Percentiles rank a stretch among this genome's conserved stretches.
These are phyloP conservation scores for Aspergillus tamarii DNA, from an alignment of 2,329 filamentous ascomycete species.

Conservation along the genomic window DNA sequence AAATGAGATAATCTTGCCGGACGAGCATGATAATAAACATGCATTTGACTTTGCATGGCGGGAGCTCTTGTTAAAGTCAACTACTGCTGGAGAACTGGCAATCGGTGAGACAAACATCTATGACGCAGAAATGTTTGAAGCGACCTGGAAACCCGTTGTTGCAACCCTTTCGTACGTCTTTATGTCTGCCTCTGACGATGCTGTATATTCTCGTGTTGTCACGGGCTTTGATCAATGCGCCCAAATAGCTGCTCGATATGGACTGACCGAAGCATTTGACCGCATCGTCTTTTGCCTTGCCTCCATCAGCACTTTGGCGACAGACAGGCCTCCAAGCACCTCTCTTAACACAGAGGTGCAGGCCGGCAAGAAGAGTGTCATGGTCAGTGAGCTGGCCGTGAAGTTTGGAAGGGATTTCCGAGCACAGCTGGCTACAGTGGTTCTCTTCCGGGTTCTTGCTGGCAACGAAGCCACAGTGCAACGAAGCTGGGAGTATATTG, in stretches of 20 bases:
- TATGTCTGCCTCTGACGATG: slow-evolving; percentile 96
- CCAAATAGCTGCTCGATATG: slow-evolving; percentile 84
- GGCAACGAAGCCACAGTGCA: slow-evolving; percentile 78
- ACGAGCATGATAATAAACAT: slow-evolving; percentile 95
- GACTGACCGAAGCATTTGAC: slow-evolving; percentile 82
- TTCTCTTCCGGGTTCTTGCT: slow-evolving; percentile 90
- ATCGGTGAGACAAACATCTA: slow-evolving; percentile 91
- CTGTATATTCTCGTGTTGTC: slow-evolving; percentile 90
- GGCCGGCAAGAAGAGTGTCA: slow-evolving; percentile 86
- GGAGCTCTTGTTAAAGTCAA: slow-evolving; percentile 84
- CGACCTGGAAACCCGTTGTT: slow-evolving; percentile 93
- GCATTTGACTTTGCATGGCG: slow-evolving; percentile 98
- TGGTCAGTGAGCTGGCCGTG: slow-evolving; percentile 97
- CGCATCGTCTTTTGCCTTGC: slow-evolving; percentile 89
- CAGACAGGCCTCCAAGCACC: slow-evolving; percentile 76
- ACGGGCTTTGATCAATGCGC: slow-evolving; percentile 96
- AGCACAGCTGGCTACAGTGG: slow-evolving; percentile 88
- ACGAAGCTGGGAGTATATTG: slow-evolving; percentile 65
- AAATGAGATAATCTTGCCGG: slow-evolving; percentile 93
- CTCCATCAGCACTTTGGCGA: slow-evolving; percentile 85
- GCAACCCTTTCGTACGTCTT: slow-evolving; percentile 97
- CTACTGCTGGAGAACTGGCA: slow-evolving; percentile 71
- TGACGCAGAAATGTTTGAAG: slow-evolving; percentile 96
- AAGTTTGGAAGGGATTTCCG: slow-evolving; percentile 93
- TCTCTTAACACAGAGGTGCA: slow-evolving; percentile 94